phyloP scores from a whole-genome alignment of 306 rosid genomes.

The Fragaria nilgerrensis region DNA sequence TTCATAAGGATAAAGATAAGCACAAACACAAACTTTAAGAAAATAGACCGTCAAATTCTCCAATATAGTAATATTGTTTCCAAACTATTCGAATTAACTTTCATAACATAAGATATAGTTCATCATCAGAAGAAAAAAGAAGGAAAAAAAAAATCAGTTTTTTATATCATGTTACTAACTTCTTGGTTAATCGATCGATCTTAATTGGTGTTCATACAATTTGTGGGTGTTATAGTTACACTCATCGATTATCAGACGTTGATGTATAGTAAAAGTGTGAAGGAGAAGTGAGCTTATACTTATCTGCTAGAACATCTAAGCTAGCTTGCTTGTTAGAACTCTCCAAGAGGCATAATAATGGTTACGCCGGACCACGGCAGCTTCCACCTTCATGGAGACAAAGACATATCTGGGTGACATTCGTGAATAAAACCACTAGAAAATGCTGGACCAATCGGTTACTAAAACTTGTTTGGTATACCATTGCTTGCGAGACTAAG shows the following conservation, averaged over 20 bases:
- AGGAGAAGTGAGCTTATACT: neutral
- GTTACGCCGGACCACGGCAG: conserved; percentile 10
- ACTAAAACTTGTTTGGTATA: neutral
- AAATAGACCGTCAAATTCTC: no score
- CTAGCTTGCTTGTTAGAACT: neutral
- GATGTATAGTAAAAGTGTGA: neutral
- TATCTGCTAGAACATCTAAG: neutral
- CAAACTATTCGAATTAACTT: neutral
- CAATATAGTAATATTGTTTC: no score
- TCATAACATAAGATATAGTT: neutral
- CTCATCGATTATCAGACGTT: neutral
- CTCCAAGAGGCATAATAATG: neutral
- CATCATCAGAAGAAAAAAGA: no score
- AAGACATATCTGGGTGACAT: conserved; percentile 5
- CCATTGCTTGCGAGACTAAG: neutral
- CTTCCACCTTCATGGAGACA: conserved; percentile 10
- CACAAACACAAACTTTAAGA: neutral
- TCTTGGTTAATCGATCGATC: neutral
- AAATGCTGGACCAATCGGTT: conserved; percentile 1
- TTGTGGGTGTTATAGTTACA: neutral
- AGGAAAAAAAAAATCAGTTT: no score
- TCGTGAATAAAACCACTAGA: neutral
- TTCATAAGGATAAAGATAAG: neutral
- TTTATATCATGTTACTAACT: neutral
- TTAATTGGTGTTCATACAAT: neutral